These are phyloP conservation scores for Globisporangium heterothallicum DNA, from an alignment of 352 stramenopile genomes.

Conservation along the genomic window DNA sequence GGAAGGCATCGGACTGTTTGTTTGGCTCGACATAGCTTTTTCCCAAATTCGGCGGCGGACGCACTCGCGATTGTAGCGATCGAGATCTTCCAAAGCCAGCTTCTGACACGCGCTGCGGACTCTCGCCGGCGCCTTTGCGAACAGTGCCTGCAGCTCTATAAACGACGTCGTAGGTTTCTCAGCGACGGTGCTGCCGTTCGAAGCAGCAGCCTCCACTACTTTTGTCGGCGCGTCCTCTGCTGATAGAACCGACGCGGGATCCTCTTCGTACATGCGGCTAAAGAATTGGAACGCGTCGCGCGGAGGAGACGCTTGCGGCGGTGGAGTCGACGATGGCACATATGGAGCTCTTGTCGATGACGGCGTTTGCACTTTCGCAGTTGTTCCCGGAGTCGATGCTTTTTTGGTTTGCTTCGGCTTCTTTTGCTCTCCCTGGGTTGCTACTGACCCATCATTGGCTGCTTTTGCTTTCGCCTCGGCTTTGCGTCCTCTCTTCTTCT, in stretches of 20 bases:
- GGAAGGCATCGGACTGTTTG: conserved; percentile 7
- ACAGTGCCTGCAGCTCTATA: conserved; percentile 27
- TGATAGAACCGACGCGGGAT: conserved; percentile 6
- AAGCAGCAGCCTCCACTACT: background rate
- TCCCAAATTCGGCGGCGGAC: conserved; percentile 55
- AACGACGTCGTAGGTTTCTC: background rate
- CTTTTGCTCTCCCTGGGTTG: conserved; percentile 2
- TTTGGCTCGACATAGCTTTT: conserved; percentile 33
- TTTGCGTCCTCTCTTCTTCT: conserved; percentile 10
- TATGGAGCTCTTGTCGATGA: conserved; percentile 17
- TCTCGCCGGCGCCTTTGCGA: conserved; percentile 19
- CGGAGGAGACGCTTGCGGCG: conserved; percentile 25
- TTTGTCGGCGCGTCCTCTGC: background rate
- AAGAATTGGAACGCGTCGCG: conserved; percentile 40
- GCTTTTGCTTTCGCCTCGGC: conserved; percentile 5
- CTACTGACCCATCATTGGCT: background rate
- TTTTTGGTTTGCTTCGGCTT: conserved; percentile 11
- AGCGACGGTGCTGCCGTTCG: background rate
- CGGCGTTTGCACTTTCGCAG: conserved; percentile 11
- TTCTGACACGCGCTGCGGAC: conserved; percentile 37
- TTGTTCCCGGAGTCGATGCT: conserved; percentile 6
- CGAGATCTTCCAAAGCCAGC: conserved; percentile 38
- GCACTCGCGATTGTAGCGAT: conserved; percentile 58
- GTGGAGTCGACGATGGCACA: conserved; percentile 35
- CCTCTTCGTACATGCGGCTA: conserved; percentile 23